These are phyloP conservation scores for Eremothecium coryli DNA, from an alignment of 1,139 yeast species.

Conservation along the genomic window DNA sequence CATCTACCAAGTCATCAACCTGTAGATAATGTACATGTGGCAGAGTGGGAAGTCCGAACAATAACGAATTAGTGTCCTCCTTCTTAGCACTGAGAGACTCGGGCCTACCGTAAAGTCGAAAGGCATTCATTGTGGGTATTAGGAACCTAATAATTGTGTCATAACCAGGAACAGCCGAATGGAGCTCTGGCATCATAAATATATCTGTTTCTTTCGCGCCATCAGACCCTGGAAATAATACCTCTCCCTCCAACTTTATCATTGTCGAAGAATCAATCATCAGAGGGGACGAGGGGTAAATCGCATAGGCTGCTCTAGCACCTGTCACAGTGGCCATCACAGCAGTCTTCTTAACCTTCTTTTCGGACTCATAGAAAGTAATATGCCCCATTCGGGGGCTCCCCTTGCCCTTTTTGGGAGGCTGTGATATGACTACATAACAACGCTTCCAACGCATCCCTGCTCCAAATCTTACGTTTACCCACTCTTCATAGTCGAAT, in stretches of 20 bases:
- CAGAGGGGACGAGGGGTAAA: slow-evolving; percentile 78
- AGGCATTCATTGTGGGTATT: slow-evolving; percentile 77
- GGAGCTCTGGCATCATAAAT: slow-evolving; percentile 91
- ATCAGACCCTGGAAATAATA: slow-evolving; percentile 52
- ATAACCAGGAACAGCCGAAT: slow-evolving; percentile 87
- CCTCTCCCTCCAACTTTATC: slow-evolving; percentile 78
- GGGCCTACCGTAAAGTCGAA: slow-evolving; percentile 87
- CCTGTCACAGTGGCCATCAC: slow-evolving; percentile 72
- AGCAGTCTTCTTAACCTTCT: slow-evolving; percentile 46
- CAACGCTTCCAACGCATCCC: slow-evolving; percentile 98
- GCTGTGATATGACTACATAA: slow-evolving; percentile 84
- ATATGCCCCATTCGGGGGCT: slow-evolving; percentile 46
- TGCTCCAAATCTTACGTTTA: slow-evolving; percentile 83
- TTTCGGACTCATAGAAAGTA: slow-evolving; percentile 55
- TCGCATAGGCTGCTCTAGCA: slow-evolving; percentile 74
- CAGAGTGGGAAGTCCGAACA: slow-evolving; percentile 85
- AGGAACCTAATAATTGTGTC: slow-evolving; percentile 85
- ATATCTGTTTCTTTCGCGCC: slow-evolving; percentile 70
- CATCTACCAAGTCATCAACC: slow-evolving; percentile 43
- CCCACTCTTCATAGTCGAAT: slow-evolving; percentile 89
- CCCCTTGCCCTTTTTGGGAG: slow-evolving; percentile 32
- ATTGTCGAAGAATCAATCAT: slow-evolving; percentile 81
- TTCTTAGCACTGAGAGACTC: slow-evolving; percentile 81
- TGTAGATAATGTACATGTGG: slow-evolving; percentile 80
- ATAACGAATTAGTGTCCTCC: slow-evolving; percentile 62